These are phyloP conservation scores for Piromyces finnis DNA, from an alignment of 192 early-diverging fungal species.

Conservation along the genomic window DNA sequence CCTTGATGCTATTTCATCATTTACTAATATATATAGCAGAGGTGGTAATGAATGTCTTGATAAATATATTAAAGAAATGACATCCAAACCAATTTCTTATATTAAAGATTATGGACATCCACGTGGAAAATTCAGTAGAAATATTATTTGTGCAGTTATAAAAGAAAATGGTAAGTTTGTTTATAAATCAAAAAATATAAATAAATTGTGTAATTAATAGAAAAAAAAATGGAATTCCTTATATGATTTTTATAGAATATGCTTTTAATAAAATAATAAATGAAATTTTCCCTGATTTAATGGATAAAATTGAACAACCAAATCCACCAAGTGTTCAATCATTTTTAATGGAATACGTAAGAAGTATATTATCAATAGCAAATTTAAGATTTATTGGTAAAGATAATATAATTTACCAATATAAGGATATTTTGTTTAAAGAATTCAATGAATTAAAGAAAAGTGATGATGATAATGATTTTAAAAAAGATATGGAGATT, in stretches of 20 bases:
- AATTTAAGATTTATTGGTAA: neutral
- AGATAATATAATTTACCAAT: neutral
- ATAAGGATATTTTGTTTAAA: neutral
- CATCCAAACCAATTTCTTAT: neutral
- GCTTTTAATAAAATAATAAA: neutral
- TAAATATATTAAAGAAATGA: neutral
- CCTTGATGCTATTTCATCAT: neutral
- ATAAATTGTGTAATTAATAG: no score
- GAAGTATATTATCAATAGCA: neutral
- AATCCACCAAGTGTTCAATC: neutral
- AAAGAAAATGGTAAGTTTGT: neutral
- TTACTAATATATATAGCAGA: neutral
- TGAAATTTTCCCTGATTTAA: neutral
- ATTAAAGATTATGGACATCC: neutral
- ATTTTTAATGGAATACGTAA: neutral
- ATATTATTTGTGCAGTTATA: neutral
- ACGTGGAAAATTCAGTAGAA: neutral
- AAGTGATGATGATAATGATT: neutral
- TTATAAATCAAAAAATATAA: no score
- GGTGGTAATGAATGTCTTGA: neutral
- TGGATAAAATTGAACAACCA: neutral
- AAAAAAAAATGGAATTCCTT: no score
- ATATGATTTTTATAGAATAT: neutral
- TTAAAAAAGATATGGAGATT: neutral
- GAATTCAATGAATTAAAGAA: neutral